Conservation (phyloP, 345 rosid genomes). For the Acer yangbiense region DNA sequence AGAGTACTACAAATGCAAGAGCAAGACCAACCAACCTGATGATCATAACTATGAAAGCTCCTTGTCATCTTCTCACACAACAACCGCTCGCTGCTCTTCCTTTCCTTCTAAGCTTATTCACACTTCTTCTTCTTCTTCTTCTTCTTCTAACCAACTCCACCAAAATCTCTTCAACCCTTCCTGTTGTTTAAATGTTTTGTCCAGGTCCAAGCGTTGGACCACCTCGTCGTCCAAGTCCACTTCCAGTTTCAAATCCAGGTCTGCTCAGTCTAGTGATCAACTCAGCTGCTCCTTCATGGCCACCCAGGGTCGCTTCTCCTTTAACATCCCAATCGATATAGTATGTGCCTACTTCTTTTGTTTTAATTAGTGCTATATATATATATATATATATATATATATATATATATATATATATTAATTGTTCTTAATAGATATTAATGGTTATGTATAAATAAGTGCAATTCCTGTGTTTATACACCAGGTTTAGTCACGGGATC, state of each 20-base stretch:
- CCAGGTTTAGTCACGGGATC: no score
- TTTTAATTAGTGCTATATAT: no score
- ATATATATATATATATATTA: no score
- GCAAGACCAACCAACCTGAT: constrained; percentile 11
- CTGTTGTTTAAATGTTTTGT: constrained; percentile 26
- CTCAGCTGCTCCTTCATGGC: constrained; percentile 28
- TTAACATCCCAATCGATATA: constrained; percentile 26
- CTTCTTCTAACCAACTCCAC: constrained; percentile 31
- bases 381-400: no score
- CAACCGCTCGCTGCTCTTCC: constrained; percentile 40
- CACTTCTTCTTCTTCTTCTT: constrained; percentile 1
- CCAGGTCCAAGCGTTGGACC: constrained; percentile 1
- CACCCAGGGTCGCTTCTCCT: constrained; percentile 17
- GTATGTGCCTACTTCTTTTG: constrained; percentile 24
- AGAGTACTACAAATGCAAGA: constrained; percentile 11
- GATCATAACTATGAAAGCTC: constrained; percentile 48
- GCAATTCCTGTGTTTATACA: no score
- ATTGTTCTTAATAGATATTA: no score
- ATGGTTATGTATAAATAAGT: no score
- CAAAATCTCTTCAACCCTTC: constrained; percentile 12
- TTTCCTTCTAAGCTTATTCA: constrained; percentile 42
- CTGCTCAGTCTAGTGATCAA: not conserved
- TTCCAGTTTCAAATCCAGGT: not conserved
- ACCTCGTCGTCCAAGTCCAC: not conserved
- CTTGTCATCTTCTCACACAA: constrained; percentile 46